Evolutionary conservation across 768 basidiomycete genomes (phyloP).

Genomic region (Rhodotorula kratochvilovae): DNA sequence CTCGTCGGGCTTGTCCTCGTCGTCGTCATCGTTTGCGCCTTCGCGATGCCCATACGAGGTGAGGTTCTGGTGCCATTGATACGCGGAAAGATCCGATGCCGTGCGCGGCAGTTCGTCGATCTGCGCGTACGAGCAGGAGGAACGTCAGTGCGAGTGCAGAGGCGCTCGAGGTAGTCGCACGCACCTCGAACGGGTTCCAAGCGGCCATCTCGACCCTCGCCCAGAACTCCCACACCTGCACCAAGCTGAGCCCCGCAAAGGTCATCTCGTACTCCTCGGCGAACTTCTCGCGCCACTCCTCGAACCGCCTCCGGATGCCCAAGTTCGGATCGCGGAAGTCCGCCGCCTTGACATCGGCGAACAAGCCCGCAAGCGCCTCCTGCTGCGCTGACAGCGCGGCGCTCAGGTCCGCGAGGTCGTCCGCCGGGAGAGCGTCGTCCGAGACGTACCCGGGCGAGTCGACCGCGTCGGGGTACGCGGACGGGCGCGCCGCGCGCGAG

Average conservation of each 20-base stretch:
- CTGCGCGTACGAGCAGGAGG: background rate
- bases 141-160: background rate
- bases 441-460: constrained; percentile 30
- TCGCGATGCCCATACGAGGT: constrained; percentile 45
- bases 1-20: constrained; percentile 47
- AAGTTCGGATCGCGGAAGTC: constrained; percentile 41
- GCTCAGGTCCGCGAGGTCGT: constrained; percentile 27
- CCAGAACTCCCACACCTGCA: constrained; percentile 53
- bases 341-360: constrained; percentile 42
- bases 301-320: constrained; percentile 45
- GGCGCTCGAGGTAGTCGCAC: constrained; percentile 16
- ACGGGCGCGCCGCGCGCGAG: background rate
- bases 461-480: background rate
- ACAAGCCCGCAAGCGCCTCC: constrained; percentile 20
- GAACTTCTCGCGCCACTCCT: constrained; percentile 48
- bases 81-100: constrained; percentile 37
- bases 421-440: constrained; percentile 30
- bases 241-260: constrained; percentile 50
- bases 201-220: constrained; percentile 50
- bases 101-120: constrained; percentile 36
- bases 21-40: constrained; percentile 22
- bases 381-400: constrained; percentile 16
- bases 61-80: constrained; percentile 38
- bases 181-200: constrained; percentile 52
- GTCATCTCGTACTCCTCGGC: constrained; percentile 51